phyloP scores from a whole-genome alignment of 139 green algal species.

The Coccomyxa sp. region DNA sequence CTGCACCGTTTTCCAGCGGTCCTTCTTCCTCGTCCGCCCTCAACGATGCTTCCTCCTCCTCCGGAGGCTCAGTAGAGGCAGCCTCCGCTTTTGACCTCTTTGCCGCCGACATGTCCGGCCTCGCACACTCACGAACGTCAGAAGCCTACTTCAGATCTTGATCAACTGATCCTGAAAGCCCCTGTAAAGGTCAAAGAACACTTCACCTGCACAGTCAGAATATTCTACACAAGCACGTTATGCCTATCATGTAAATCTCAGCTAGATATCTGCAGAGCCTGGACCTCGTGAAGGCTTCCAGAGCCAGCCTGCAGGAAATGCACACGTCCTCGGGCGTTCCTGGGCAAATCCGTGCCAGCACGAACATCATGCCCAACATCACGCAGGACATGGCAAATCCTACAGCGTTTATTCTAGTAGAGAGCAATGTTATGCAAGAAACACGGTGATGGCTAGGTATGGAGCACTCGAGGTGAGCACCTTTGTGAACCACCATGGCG shows the following conservation, averaged over 20 bases:
- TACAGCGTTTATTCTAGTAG: background rate
- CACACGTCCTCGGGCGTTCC: background rate
- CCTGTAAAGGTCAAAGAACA: background rate
- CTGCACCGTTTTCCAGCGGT: background rate
- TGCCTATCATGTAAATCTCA: background rate
- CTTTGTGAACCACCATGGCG: background rate
- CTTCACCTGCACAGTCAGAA: background rate
- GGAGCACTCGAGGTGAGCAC: background rate
- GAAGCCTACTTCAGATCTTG: background rate
- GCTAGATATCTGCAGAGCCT: background rate
- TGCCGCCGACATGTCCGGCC: background rate
- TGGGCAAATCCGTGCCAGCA: background rate
- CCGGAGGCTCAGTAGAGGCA: background rate
- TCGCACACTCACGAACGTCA: no score
- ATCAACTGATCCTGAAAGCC: background rate
- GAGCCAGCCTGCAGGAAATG: background rate
- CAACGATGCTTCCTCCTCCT: background rate
- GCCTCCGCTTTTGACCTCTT: background rate
- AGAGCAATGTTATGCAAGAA: background rate
- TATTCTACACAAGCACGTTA: background rate
- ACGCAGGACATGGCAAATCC: background rate
- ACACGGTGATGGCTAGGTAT: background rate
- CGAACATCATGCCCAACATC: no score
- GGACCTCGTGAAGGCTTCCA: background rate
- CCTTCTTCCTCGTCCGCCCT: background rate